phyloP scores from a whole-genome alignment of 768 basidiomycete species.

The Serendipita sp. region DNA sequence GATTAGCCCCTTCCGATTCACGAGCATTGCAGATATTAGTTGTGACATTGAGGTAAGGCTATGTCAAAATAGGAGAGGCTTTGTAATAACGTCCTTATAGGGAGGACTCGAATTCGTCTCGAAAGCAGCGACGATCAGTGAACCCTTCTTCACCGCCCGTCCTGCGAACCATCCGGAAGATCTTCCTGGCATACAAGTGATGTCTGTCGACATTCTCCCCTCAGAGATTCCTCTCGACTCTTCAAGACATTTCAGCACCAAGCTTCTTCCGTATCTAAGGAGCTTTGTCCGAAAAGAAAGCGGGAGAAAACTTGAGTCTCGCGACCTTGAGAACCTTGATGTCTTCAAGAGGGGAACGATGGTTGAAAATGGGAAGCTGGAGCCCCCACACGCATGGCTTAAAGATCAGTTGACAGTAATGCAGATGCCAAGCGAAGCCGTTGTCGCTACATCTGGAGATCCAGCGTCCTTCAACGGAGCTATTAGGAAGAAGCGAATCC shows the following conservation, averaged over 20 bases:
- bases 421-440: slow-evolving; percentile 8
- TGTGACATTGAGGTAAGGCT: slow-evolving; percentile 70
- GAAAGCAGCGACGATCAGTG: slow-evolving; percentile 52
- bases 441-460: not conserved
- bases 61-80: too few species aligned
- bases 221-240: slow-evolving; percentile 72
- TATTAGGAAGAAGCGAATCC: slow-evolving; percentile 35
- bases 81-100: too few species aligned
- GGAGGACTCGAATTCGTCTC: slow-evolving; percentile 78
- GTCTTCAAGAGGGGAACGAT: slow-evolving; percentile 62
- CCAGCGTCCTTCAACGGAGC: not conserved
- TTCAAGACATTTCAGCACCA: slow-evolving; percentile 55
- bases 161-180: slow-evolving; percentile 28
- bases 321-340: slow-evolving; percentile 19
- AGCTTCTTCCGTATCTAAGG: slow-evolving; percentile 54
- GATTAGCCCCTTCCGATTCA: slow-evolving; percentile 37
- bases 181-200: slow-evolving; percentile 49
- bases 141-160: slow-evolving; percentile 48
- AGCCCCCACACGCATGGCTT: slow-evolving; percentile 43
- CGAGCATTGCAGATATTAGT: slow-evolving; percentile 72
- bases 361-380: slow-evolving; percentile 40
- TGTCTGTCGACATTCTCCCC: slow-evolving; percentile 85
- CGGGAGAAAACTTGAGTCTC: slow-evolving; percentile 13
- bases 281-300: slow-evolving; percentile 33
- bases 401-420: slow-evolving; percentile 18